Base-by-base conservation (phyloP, 495 filamentous ascomycete genomes). In the Immersiella caudata region DNA sequence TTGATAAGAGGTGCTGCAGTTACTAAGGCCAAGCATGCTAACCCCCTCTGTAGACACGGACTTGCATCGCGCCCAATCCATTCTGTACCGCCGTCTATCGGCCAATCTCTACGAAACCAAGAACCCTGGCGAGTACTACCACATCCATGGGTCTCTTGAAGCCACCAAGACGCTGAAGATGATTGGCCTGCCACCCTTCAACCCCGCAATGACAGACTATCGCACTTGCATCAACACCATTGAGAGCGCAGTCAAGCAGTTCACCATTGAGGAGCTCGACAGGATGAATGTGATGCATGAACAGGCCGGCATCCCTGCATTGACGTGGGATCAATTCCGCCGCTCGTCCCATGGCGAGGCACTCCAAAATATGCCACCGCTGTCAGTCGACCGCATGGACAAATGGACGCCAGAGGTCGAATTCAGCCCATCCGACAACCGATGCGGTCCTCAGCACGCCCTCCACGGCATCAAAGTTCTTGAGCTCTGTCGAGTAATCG, bases 91-190 rank as follows among this genome's bases (percentile, higher is more conserved):
- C 35, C 86, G 90, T 46, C 83, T 93, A 70, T 91, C 90, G 26
- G 90, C 90, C 16, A 92, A 91, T 74, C 78, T 93, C 14, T 94
- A 93, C 79, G 82, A 84, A 66, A 93, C 90, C 6, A 89, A 86
- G 73, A 84, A 82, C 58, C 80, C 77, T 26, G 85, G 82, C 54
- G 82, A 89, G 70, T 94, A 84, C 73, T 93, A 89, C 73, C 91
- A 94, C 73, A 90, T 93, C 64, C 91, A 93, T 75, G 90, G 91
- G 29, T 93, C 90, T 0, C 75, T 93, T 20, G 89, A 92, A 66
- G 90, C 91, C 20, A 85, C 82, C 12, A 86, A 82, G 7, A 89
- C 89, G 2, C 78, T 93, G 62, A 79, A 86, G 58, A 93, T 92
- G 89, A 86, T 93, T 62, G 89, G 89, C 0, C 79, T 93, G 27